Percentiles rank a stretch among this genome's conserved stretches.
Conservation (phyloP, 2,329 filamentous ascomycete genomes). For the Leptographium flavum region DNA sequence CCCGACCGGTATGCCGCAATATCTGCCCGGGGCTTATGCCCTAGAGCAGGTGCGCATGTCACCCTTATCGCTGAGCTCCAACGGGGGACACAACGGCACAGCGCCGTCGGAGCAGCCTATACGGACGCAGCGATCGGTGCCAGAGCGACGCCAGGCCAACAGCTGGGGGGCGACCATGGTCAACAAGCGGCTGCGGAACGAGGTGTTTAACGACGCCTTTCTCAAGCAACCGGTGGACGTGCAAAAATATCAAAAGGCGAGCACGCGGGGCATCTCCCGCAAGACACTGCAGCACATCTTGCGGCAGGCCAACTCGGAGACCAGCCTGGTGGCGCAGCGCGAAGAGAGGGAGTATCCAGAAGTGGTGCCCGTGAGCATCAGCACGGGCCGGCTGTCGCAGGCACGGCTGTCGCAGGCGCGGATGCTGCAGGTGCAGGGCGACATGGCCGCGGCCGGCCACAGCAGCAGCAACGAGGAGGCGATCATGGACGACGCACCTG, state of each 20-base stretch:
- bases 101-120: neutral
- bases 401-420: constrained; percentile 2
- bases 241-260: constrained; percentile 60
- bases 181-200: constrained; percentile 75
- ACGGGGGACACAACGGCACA: neutral
- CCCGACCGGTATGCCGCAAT: neutral
- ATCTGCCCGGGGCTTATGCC: neutral
- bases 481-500: constrained; percentile 22
- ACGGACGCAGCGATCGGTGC: constrained; percentile 20
- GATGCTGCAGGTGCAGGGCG: constrained; percentile 6
- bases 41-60: neutral
- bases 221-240: constrained; percentile 69
- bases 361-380: too few relatives aligned
- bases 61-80: neutral
- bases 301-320: constrained; percentile 30
- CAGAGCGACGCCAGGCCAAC: constrained; percentile 44
- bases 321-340: constrained; percentile 17
- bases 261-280: constrained; percentile 50
- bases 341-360: too few relatives aligned
- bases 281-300: constrained; percentile 30
- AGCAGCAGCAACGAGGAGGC: constrained; percentile 1
- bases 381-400: neutral
- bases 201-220: constrained; percentile 87
- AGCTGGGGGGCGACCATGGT: constrained; percentile 87
- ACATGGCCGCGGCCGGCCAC: constrained; percentile 1